Base-by-base conservation (phyloP, 495 filamentous ascomycete genomes). In the Aspergillus campestris region DNA sequence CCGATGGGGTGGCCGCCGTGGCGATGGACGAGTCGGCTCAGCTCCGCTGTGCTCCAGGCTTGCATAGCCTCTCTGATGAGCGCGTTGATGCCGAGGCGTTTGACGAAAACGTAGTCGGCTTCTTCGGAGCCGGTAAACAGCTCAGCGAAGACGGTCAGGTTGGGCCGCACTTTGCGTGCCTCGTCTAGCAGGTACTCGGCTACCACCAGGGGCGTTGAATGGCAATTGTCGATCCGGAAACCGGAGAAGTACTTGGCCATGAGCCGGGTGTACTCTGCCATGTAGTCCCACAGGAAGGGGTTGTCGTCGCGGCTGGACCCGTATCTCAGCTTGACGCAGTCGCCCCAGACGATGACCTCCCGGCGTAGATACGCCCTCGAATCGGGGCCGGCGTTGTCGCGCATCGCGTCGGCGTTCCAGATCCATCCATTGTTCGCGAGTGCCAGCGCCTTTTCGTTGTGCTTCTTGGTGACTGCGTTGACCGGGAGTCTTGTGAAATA, bases 371-470 rank as follows among this genome's bases (percentile, higher is more conserved):
- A 99, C 31, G 91, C 87, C 34, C 82, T 83, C 2, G 91, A 96
- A 34, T 84, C 64, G 0, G 87, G 83, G 0, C 94, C 94, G 12
- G 94, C 94, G 59, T 95, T 91, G 63, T 99, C 94, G 18, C 84
- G 80, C 65, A 97, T 77, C 0, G 89, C 89, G 58, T 95, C 89
- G 10, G 92, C 89, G 50, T 87, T 89, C 94, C 94, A 99, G 13
- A 97, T 88, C 94, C 94, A 99, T 46, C 94, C 94, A 59, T 99
- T 99, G 66, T 95, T 96, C 29, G 83, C 90, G 12, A 99, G 66
- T 3, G 87, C 87, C 31, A 97, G 67, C 38, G 85, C 80, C 45
- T 85, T 85, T 2, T 79, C 71, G 35, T 80, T 80, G 56, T 95
- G 82, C 60, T 86, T 83, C 49, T 77, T 75, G 0, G 94, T 95